Conservation (phyloP, 345 rosid species). For the Laguncularia racemosa region DNA sequence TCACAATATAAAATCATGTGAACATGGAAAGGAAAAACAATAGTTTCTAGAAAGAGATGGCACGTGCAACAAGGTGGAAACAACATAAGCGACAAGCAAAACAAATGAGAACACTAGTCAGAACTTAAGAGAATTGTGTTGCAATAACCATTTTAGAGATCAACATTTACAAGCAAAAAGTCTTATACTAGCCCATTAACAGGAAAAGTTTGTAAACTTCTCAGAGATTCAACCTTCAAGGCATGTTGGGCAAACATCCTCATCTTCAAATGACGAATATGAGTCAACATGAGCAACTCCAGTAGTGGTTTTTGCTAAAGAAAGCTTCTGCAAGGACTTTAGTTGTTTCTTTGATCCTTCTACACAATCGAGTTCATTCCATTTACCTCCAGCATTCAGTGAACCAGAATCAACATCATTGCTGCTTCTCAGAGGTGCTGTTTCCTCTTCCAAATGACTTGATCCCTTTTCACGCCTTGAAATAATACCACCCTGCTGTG, state of each 20-base stretch:
- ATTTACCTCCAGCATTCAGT: constrained; percentile 47
- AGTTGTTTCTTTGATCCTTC: constrained; percentile 58
- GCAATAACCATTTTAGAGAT: no score
- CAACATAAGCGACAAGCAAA: background rate
- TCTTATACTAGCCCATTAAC: no score
- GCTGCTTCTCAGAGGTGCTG: constrained; percentile 70
- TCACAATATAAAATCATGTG: no score
- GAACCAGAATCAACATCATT: constrained; percentile 49
- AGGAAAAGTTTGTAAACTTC: no score
- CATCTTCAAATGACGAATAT: constrained; percentile 64
- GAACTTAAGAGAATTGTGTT: no score
- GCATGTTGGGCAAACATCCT: constrained; percentile 96
- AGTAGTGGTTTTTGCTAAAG: constrained; percentile 32
- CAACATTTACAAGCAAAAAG: no score
- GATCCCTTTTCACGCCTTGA: constrained; percentile 85
- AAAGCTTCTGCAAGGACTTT: constrained; percentile 44
- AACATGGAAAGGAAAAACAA: no score
- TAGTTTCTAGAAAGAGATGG: no score
- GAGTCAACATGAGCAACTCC: constrained; percentile 28
- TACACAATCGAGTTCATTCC: constrained; percentile 51
- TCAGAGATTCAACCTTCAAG: constrained; percentile 64
- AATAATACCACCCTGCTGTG: constrained; percentile 52
- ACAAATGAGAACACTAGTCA: background rate
- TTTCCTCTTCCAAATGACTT: constrained; percentile 76
- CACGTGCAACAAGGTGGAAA: no score